These are phyloP conservation scores for Globisporangium alternatum DNA, from an alignment of 352 stramenopile genomes.

Conservation along the genomic window DNA sequence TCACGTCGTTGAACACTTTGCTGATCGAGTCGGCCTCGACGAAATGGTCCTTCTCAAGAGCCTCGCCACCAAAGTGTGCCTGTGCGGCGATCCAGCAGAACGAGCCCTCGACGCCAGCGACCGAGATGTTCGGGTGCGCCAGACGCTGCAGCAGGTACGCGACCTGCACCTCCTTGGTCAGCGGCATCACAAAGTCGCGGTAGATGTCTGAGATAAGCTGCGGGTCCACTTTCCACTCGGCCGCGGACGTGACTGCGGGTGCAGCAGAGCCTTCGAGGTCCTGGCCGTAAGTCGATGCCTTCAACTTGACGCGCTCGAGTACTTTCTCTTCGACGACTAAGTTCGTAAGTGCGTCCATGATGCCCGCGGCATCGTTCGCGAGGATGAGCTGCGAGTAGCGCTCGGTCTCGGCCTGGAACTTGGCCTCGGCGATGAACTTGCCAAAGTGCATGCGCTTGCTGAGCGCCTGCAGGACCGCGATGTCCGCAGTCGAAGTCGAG, in stretches of 20 bases:
- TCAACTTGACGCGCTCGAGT: constrained; percentile 91
- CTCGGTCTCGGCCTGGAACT: constrained; percentile 92
- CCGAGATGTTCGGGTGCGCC: constrained; percentile 69
- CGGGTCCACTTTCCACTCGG: constrained; percentile 93
- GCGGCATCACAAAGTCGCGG: constrained; percentile 96
- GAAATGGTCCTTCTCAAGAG: constrained; percentile 45
- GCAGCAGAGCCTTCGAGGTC: constrained; percentile 56
- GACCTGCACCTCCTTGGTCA: constrained; percentile 99
- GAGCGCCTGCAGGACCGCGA: constrained; percentile 93
- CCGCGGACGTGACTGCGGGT: constrained; percentile 21
- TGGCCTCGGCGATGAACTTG: constrained; percentile 98
- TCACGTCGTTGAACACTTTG: constrained; percentile 78
- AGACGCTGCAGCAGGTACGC: constrained; percentile 85
- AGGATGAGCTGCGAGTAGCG: constrained; percentile 92
- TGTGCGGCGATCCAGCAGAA: constrained; percentile 76
- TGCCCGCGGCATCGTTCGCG: constrained; percentile 91
- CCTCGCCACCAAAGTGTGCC: constrained; percentile 59
- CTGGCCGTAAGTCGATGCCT: constrained; percentile 96
- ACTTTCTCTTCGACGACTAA: constrained; percentile 91
- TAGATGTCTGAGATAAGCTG: constrained; percentile 97
- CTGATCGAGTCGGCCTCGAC: constrained; percentile 55
- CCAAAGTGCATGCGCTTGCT: constrained; percentile 98
- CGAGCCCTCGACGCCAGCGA: constrained; percentile 64
- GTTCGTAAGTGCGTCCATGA: constrained; percentile 96
- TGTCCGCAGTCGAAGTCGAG: constrained; percentile 86